Evolutionary conservation across 2,329 filamentous ascomycete species (phyloP).

Genomic region (Cytospora schulzeri): DNA sequence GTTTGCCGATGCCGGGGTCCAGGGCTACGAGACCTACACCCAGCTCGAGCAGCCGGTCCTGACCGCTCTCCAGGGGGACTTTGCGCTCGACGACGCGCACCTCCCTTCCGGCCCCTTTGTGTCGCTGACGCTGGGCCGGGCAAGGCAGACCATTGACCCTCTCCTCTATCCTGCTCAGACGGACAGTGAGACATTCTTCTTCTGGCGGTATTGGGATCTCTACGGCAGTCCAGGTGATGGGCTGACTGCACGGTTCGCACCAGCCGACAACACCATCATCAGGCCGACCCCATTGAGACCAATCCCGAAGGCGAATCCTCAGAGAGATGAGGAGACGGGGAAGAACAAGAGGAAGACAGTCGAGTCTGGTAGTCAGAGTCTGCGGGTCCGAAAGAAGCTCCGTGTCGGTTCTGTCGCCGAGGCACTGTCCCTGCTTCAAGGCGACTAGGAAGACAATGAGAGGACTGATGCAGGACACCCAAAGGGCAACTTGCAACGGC

Average conservation of each 20-base stretch:
- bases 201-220: conserved; percentile 22
- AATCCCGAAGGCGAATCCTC: too few relatives aligned
- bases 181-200: conserved; percentile 9
- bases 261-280: neutral
- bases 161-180: neutral
- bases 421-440: neutral
- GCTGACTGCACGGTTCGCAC: neutral
- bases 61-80: neutral
- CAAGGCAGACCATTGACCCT: neutral
- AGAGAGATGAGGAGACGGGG: neutral
- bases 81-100: neutral
- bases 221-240: neutral
- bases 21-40: conserved; percentile 1
- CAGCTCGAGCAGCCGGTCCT: conserved; percentile 2
- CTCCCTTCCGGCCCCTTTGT: conserved; percentile 6
- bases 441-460: neutral
- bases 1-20: neutral
- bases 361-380: too few relatives aligned
- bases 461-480: too few relatives aligned
- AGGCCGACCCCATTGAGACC: neutral
- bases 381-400: conserved; percentile 9
- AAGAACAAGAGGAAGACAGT: too few relatives aligned
- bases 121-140: conserved; percentile 15
- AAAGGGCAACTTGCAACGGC: neutral
- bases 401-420: conserved; percentile 6